Base-by-base conservation (phyloP, 495 filamentous ascomycete genomes). In the Penicillium crystallinum region DNA sequence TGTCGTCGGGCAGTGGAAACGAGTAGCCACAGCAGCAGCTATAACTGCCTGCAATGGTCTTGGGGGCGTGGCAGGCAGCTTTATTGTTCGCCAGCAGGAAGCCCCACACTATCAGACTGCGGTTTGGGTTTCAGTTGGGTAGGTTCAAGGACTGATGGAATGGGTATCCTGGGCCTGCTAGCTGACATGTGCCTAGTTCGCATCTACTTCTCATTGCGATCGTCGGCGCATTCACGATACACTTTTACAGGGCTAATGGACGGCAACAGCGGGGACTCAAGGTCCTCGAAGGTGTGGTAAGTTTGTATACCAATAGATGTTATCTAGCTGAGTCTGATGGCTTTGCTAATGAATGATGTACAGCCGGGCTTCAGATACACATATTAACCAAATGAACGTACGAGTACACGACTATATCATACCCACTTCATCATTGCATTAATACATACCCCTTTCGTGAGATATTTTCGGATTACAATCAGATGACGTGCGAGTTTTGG, bases 61-160 rank as follows among this genome's bases (percentile, higher is more conserved):
- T 3, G 87, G 88, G 14, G 86, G 86, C 2, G 85, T 91, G 49
- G 86, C 86, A 1, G 87, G 87, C 2, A 86, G 82, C 59, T 91
- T 81, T 64, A 89, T 90, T 49, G 85, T 90, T 1, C 69, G 82
- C 9, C 76, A 80, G 46, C 64, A 75, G 7, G 86, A 91, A 55
- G 86, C 86, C 2, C 87, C 87, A 8, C 30, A 45, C 11, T 52
- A 52, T 29, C 33, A 25, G 22, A 52, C 49, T 8, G 49, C 49
- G 19, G 49, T 52, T 17, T 52, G 49, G 49, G 49, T 52, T 15
- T 52, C 49, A 17, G 34, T 52, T 44, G 39, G 49, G 49, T 52
- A 36, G 4, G 40, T 31, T 14, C 6, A 15, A 27, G 29, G 7
- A 12, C 29, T 27, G 7, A 27, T 27, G 23, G 7, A n/a, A n/a